Evolutionary conservation across 1,284 basidiomycete genomes (phyloP).

Genomic region (Veloporphyrellus conicus): DNA sequence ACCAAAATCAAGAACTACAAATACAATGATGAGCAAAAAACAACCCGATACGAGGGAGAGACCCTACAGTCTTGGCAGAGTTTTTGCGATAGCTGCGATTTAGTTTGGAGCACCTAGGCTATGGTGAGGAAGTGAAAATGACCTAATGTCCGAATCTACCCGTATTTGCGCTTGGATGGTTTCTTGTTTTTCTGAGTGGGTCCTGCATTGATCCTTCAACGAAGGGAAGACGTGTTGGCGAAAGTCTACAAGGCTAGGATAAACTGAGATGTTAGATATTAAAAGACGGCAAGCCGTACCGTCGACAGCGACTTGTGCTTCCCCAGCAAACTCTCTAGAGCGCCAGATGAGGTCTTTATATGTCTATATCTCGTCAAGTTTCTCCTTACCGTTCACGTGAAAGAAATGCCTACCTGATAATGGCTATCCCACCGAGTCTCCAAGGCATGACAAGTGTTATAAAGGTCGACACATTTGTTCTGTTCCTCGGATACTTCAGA

Average conservation of each 20-base stretch:
- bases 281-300: conserved; percentile 1
- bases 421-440: conserved; percentile 18
- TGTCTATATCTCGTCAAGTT: conserved; percentile 6
- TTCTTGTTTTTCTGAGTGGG: conserved; percentile 10
- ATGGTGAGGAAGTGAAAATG: conserved; percentile 1
- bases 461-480: conserved; percentile 8
- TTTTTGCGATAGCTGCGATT: conserved; percentile 15
- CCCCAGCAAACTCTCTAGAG: conserved; percentile 21
- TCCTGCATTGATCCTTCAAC: conserved; percentile 9
- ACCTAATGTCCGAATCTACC: neutral
- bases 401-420: conserved; percentile 7
- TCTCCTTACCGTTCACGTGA: neutral
- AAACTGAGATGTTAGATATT: neutral
- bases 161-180: conserved; percentile 18
- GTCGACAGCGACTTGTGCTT: conserved; percentile 20
- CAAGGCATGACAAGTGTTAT: conserved; percentile 12
- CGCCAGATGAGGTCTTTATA: conserved; percentile 20
- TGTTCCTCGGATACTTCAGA: conserved; percentile 9
- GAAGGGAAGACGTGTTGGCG: conserved; percentile 17
- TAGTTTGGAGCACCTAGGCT: conserved; percentile 12
- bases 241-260: conserved; percentile 10
- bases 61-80: conserved; percentile 22
- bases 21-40: neutral
- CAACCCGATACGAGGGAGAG: neutral
- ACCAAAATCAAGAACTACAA: conserved; percentile 17